Conservation (phyloP, 2,329 filamentous ascomycete species). For the Diplodia corticola region DNA sequence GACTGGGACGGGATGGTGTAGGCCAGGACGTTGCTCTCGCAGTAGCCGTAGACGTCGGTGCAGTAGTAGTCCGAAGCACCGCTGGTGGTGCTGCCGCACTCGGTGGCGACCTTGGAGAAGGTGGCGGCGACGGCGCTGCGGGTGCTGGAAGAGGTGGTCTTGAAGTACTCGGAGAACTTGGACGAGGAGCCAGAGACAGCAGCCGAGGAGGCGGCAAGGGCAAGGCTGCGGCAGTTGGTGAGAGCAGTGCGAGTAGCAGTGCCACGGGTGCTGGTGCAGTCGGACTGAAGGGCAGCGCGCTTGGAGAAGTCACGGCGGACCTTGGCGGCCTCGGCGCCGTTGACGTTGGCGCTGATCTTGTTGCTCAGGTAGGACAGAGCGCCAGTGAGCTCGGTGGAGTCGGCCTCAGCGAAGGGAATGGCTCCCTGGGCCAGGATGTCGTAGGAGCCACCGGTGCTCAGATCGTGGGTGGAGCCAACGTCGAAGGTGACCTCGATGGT, state of each 20-base stretch:
- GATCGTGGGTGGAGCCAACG: constrained; percentile 57
- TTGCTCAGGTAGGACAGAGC: constrained; percentile 61
- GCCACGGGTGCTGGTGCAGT: constrained; percentile 54
- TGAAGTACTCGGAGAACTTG: constrained; percentile 63
- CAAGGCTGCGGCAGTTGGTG: constrained; percentile 55
- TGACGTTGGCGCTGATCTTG: constrained; percentile 51
- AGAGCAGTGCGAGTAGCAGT: constrained; percentile 54
- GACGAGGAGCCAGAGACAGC: constrained; percentile 50
- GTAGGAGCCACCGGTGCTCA: constrained; percentile 54
- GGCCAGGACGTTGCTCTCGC: constrained; percentile 56
- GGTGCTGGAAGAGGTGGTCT: constrained; percentile 36
- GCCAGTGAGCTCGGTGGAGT: constrained; percentile 57
- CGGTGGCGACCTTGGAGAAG: constrained; percentile 53
- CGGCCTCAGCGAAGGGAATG: constrained; percentile 56
- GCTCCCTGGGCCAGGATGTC: constrained; percentile 58
- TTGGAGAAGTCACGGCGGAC: constrained; percentile 48
- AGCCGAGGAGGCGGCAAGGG: constrained; percentile 54
- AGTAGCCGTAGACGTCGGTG: constrained; percentile 56
- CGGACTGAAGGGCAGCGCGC: constrained; percentile 51
- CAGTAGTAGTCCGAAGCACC: constrained; percentile 57
- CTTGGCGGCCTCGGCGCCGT: constrained; percentile 59
- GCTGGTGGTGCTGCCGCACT: constrained; percentile 54
- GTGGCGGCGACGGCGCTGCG: constrained; percentile 40
- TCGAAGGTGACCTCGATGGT: constrained; percentile 57
- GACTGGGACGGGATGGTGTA: constrained; percentile 59